Base-by-base conservation (phyloP, 2,329 filamentous ascomycete species). In the Calonectria ilicicola region DNA sequence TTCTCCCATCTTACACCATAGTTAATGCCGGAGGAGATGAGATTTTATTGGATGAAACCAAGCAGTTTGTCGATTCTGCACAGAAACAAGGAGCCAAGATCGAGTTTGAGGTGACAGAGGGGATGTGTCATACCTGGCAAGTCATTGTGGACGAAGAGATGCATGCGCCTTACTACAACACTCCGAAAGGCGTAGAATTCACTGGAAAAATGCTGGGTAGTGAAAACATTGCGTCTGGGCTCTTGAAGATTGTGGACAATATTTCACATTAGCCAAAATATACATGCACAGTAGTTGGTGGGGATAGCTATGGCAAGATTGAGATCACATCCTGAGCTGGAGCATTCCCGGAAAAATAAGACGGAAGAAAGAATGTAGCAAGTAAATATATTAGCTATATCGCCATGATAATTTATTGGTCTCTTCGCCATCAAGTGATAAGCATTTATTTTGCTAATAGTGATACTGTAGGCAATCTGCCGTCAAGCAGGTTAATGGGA, bases 121-220 rank as follows among this genome's bases (percentile, higher is more conserved):
- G 40, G 12, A 63, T 63, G 58, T 63, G 58, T 32, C 40, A 63
- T 19, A 46, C 38, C 58, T 63, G 58, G 58, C 58, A 63, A 32
- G 58, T 46, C 15, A 63, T 46, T 19, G 58, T 63, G 58, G 38
- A 44, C 10, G 58, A 63, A 26, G 40, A 63, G 8, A 63, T 46
- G 58, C 58, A 46, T 9, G 38, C 23, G 2, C 38, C 23, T 3
- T 63, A 44, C 58, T 63, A 46, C 40, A 63, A 19, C 38, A 42
- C 58, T 10, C 26, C 38, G 2, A 63, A 63, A 23, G 58, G 35
- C 2, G 53, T 32, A n/a, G 58, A 63, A 63, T 63, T 44, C 26
- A 26, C 29, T 17, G 58, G 58, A 2, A 14, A 2, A 6, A 63
- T 63, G 58, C 6, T 21, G 19, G 58, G 58, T 2, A 63, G 40